Evolutionary conservation across 352 stramenopile genomes (phyloP), one percentile per base, ranked within the genome.

Genomic region (Aphanomyces astaci): DNA sequence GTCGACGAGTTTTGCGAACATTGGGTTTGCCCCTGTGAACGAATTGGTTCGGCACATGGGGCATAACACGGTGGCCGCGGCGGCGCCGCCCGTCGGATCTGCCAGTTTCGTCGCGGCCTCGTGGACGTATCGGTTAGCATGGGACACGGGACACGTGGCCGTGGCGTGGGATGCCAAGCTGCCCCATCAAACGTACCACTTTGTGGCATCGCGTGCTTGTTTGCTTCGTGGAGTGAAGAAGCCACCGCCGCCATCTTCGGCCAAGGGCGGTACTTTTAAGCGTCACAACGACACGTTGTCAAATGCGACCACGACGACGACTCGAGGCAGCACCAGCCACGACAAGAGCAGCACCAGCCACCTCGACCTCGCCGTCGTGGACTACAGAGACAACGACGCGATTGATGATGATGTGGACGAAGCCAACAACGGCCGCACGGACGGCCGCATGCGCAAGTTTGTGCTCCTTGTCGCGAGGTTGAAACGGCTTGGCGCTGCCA

Each of bases 151-250:
- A 4, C 36, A 62, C 31, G 30, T 62, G 7, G 53, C 25, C 13
- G 17, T 62, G 9, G 53, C 53, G 5, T 62, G 53, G 53, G 51
- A 57, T 32, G 24, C 19, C 4, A 19, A 17, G 7, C 51, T 27
- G 51, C 53, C 53, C 1, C 28, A 46, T 31, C 53, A 46, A n/a
- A 62, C 53, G 27, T 62, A 46, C 22, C 53, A 62, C 53, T 62
- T 62, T 17, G 32, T 62, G 28, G 53, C 32, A 11, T 62, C 53
- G 3, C n/a, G 28, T 17, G 53, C 28, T 27, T 62, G 53, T 15
- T 36, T 62, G 28, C 28, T 19, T 31, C 53, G 31, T 31, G 53
- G 53, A 15, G 36, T 43, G 36, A 43, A 43, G 36, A 7, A 43
- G 36, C 36, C n/a, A n/a, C n/a, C n/a, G n/a, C n/a, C n/a, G n/a